Evolutionary conservation across 176 grass and related monocot species (phyloP).

Genomic region (Oryza punctata): DNA sequence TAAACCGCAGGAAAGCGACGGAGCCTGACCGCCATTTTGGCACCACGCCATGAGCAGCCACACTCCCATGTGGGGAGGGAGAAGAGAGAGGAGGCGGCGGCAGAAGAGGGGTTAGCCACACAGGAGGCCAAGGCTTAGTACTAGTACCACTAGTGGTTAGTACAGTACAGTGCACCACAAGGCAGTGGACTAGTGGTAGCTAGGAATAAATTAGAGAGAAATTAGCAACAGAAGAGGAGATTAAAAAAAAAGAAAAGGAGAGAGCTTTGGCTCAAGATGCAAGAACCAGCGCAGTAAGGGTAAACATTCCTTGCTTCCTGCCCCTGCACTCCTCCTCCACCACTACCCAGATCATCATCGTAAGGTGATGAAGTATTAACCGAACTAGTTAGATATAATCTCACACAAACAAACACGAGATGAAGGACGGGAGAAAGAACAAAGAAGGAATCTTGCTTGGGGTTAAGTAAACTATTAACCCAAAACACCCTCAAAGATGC

Average conservation of each 20-base stretch:
- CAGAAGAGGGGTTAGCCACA: conserved; percentile 7
- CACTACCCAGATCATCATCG: neutral
- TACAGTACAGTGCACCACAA: neutral
- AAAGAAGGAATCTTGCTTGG: conserved; percentile 26
- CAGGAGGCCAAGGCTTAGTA: neutral
- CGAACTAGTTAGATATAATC: neutral
- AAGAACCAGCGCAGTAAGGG: conserved; percentile 31
- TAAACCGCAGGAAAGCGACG: conserved; percentile 20
- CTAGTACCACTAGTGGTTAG: conserved; percentile 6
- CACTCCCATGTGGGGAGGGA: conserved; percentile 21
- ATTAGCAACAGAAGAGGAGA: neutral
- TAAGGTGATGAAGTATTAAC: neutral
- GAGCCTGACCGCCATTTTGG: conserved; percentile 41
- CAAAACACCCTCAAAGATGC: conserved; percentile 14
- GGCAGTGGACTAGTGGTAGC: neutral
- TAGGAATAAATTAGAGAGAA: conserved; percentile 27
- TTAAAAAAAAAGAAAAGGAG: neutral
- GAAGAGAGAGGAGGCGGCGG: neutral
- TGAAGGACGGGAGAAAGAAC: neutral
- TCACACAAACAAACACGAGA: no score
- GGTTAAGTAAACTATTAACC: conserved; percentile 3
- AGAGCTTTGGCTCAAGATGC: conserved; percentile 17
- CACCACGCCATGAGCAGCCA: conserved; percentile 29
- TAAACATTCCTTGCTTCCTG: conserved; percentile 57
- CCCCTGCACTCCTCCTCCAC: neutral